Evolutionary conservation across 2,329 filamentous ascomycete species (phyloP).

Genomic region (Beauveria caledonica): DNA sequence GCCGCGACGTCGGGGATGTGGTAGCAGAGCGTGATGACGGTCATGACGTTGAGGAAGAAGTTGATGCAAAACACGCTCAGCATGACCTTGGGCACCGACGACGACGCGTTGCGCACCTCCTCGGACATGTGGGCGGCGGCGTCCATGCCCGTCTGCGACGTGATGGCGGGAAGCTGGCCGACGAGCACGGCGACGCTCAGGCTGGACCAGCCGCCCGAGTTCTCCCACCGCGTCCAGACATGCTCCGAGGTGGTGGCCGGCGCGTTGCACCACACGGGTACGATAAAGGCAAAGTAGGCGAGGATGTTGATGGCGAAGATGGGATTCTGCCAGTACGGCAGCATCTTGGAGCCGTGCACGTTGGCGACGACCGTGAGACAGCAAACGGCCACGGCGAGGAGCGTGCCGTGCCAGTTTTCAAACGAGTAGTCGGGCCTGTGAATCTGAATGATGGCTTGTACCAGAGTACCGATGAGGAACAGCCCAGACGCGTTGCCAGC

Average conservation of each 20-base stretch:
- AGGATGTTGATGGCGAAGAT: slow-evolving; percentile 13
- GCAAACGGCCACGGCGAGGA: slow-evolving; percentile 11
- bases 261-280: slow-evolving; percentile 15
- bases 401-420: slow-evolving; percentile 12
- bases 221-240: slow-evolving; percentile 14
- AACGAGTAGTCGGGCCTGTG: slow-evolving; percentile 7
- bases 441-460: slow-evolving; percentile 13
- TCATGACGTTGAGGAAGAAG: slow-evolving; percentile 3
- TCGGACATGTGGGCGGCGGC: slow-evolving; percentile 14
- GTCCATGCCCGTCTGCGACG: slow-evolving; percentile 12
- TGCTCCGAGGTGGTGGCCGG: slow-evolving; percentile 8
- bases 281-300: slow-evolving; percentile 12
- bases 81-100: slow-evolving; percentile 13
- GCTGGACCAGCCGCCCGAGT: slow-evolving; percentile 13
- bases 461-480: slow-evolving; percentile 12
- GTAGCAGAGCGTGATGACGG: slow-evolving; percentile 10
- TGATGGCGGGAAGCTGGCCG: slow-evolving; percentile 13
- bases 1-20: slow-evolving; percentile 11
- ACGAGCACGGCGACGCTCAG: slow-evolving; percentile 12
- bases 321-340: slow-evolving; percentile 14
- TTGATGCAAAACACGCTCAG: slow-evolving; percentile 3
- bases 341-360: slow-evolving; percentile 8
- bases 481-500: slow-evolving; percentile 13
- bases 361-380: slow-evolving; percentile 7
- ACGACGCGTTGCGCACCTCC: slow-evolving; percentile 14